Conservation (phyloP, 139 green algal genomes). For the Spirogloea muscicola region DNA sequence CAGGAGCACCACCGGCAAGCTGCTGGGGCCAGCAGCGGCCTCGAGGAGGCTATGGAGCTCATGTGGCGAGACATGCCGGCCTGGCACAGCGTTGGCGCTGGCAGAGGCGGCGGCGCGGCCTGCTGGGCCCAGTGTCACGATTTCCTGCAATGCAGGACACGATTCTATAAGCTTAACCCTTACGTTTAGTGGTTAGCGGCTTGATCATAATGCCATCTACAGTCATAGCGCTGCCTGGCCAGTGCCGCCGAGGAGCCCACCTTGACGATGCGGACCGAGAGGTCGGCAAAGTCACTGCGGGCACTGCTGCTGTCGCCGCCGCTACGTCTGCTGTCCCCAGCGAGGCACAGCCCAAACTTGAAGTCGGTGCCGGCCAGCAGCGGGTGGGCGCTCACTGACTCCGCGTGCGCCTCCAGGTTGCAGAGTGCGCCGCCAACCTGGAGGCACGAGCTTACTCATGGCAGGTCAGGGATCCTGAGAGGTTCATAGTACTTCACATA, state of each 20-base stretch:
- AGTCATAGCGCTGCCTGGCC: too few species aligned
- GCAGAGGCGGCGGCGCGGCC: not conserved
- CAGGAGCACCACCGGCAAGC: constrained; percentile 60
- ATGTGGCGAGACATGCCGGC: not conserved
- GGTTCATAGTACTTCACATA: too few species aligned
- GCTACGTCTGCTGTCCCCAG: too few species aligned
- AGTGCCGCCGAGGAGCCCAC: too few species aligned
- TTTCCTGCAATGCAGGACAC: constrained; percentile 54
- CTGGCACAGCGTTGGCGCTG: too few species aligned
- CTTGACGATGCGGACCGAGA: constrained; percentile 41
- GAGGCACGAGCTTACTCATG: too few species aligned
- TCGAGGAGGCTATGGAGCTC: constrained; percentile 6
- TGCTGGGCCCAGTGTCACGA: constrained; percentile 56
- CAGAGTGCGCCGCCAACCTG: constrained; percentile 22
- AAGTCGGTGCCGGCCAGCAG: constrained; percentile 38
- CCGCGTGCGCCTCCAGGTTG: constrained; percentile 21
- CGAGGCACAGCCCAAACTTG: constrained; percentile 43
- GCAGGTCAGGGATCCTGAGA: too few species aligned
- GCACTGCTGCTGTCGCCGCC: too few species aligned
- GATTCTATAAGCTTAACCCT: too few species aligned
- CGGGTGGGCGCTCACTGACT: not conserved
- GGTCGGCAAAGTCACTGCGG: not conserved
- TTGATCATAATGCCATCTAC: too few species aligned
- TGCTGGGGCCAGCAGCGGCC: too few species aligned
- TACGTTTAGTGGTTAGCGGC: too few species aligned